phyloP scores from a whole-genome alignment of 1,284 basidiomycete genomes.

The Leccinum angustisporum region DNA sequence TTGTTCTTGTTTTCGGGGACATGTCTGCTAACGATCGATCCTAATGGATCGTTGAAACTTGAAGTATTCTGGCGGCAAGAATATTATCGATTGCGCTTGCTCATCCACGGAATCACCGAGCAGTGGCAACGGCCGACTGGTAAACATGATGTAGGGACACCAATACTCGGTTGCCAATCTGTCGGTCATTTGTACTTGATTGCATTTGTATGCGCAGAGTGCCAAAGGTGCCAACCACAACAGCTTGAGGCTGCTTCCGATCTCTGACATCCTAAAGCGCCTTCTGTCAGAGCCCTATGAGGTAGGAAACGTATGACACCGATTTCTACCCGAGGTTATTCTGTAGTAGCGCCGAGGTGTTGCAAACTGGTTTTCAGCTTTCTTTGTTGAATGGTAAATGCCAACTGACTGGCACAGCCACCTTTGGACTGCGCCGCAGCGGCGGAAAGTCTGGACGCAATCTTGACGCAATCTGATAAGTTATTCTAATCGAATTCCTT shows the following conservation, averaged over 20 bases:
- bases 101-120: not conserved
- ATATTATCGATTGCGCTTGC: not conserved
- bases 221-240: not conserved
- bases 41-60: not conserved
- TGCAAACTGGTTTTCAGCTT: not conserved
- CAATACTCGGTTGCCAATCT: not conserved
- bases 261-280: not conserved
- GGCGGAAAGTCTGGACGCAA: not conserved
- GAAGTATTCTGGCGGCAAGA: not conserved
- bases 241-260: not conserved
- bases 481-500: not conserved
- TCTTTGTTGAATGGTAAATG: not conserved
- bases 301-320: not conserved
- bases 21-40: not conserved
- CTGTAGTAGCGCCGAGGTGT: not conserved
- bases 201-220: not conserved
- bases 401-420: not conserved
- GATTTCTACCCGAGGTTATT: not conserved
- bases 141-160: not conserved
- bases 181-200: not conserved
- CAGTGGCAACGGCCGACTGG: not conserved
- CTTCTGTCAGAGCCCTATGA: not conserved
- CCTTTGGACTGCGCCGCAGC: not conserved
- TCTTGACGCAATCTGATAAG: not conserved
- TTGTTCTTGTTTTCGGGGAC: not conserved